Evolutionary conservation across 371 early-diverging fungal genomes (phyloP), one percentile per base, ranked within the genome.

Genomic region (Circinella umbellata): DNA sequence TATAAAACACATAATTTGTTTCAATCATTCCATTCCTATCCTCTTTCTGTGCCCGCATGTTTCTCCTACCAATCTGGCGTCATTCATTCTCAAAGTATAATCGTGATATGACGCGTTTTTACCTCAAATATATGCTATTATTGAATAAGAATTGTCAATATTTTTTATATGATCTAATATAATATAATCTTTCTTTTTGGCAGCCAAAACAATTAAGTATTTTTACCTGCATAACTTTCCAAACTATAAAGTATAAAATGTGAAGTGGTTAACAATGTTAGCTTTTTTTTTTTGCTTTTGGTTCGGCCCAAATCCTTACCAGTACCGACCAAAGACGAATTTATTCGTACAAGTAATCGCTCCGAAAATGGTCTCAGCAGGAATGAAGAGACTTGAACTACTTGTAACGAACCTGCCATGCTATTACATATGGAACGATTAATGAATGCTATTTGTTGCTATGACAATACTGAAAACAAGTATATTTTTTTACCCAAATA

Each of bases 211-310:
- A 34, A 13, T 51, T 64, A 46, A 11, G 11, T 1, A 42, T 38
- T 39, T n/a, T 71, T 80, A 84, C 86, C 83, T 91, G 91, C 91
- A 91, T 90, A 36, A 84, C 80, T 46, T 76, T 80, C 92, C 92
- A 91, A 66, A 90, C 81, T 42, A 42, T 42, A 42, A 42, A 42
- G 3, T 42, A 11, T 27, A 27, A 27, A 42, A 42, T 1, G 42
- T 42, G 42, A 11, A 42, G 11, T 42, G 42, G 3, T 9, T 42
- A 6, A 42, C 27, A 27, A 27, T 27, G 27, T 42, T 42, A 42
- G 42, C 42, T 6, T 42, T 42, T 42, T 42, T 11, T 42, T 42
- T 42, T 42, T 27, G 27, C 42, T 11, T 42, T 11, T 42, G 42
- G 11, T 9, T 9, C 42, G 42, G 1, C 42, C 3, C 0, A 27